A percentile compares a stretch with the other conserved stretches of the same genome.
Conservation (phyloP, 352 stramenopile species). For the Achlya hypogyna region DNA sequence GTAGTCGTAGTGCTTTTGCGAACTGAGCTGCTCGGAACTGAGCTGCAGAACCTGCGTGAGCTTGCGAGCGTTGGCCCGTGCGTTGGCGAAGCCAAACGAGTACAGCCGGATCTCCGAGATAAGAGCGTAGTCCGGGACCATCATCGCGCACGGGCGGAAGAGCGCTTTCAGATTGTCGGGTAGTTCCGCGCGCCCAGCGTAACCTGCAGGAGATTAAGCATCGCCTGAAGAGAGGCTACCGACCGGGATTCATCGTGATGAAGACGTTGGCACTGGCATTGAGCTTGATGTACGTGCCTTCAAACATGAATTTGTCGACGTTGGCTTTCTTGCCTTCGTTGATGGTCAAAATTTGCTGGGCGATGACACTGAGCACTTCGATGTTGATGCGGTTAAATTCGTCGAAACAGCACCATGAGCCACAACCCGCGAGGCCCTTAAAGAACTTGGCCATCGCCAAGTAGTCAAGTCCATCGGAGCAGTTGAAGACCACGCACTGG, state of each 20-base stretch:
- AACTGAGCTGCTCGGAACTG: constrained; percentile 89
- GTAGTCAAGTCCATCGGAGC: constrained; percentile 87
- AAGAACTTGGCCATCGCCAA: constrained; percentile 95
- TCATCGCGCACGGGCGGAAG: constrained; percentile 92
- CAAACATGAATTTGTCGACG: constrained; percentile 89
- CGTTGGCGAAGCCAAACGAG: constrained; percentile 88
- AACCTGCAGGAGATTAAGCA: constrained; percentile 32
- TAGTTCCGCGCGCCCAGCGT: constrained; percentile 91
- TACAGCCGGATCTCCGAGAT: constrained; percentile 92
- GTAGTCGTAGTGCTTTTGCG: constrained; percentile 94
- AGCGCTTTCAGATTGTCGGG: constrained; percentile 92
- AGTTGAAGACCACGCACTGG: constrained; percentile 95
- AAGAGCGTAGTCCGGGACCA: constrained; percentile 92
- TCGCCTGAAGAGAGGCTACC: constrained; percentile 14
- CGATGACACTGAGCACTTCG: constrained; percentile 91
- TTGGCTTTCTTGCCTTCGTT: constrained; percentile 86
- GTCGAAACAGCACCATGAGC: constrained; percentile 92
- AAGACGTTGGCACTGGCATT: constrained; percentile 90
- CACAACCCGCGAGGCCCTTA: constrained; percentile 87
- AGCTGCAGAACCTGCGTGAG: constrained; percentile 91
- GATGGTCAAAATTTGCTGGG: constrained; percentile 92
- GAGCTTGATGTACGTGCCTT: constrained; percentile 89
- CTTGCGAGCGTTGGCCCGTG: constrained; percentile 84
- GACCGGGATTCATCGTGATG: constrained; percentile 93
- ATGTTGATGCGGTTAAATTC: constrained; percentile 96